Evolutionary conservation across 1,139 yeast species (phyloP), one percentile per base, ranked within the genome.

Genomic region (Lodderomyces metapsilosis): DNA sequence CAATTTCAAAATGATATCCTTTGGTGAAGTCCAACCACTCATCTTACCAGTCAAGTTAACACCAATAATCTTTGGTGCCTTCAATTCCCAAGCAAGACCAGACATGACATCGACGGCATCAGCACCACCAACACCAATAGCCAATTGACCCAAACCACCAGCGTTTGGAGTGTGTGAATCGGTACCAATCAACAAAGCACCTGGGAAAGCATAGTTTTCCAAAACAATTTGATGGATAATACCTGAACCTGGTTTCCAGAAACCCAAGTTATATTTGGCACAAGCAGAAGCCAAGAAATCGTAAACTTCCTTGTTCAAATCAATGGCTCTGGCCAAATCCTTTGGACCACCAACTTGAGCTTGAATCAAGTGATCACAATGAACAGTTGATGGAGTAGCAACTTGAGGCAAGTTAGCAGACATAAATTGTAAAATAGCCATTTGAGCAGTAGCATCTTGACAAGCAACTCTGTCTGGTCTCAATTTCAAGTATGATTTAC

Each of bases 51-150:
- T 88, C 62, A 92, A 83, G 75, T 91, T 88, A 60, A 92, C 98
- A 78, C 98, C 98, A 54, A 91, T 77, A 57, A 88, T 82, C 79
- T 91, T 91, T 66, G 98, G 98, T 56, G 98, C 98, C 82, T 91
- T 91, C 66, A 92, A 82, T 76, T 92, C 98, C 98, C 98, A 92
- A 52, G 98, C 85, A 59, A 87, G 77, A 66, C 84, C 84, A 51
- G 97, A 89, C 87, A 92, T 81, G 59, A 88, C 98, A 71, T 92
- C 98, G 60, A 92, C 98, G 54, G 98, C 98, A 70, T 92, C 98
- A 59, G 98, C 98, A 84, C 98, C 98, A 82, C 98, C 98, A 56
- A 92, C 98, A 83, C 98, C 98, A 64, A 92, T 92, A 59, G 98
- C 98, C 60, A 91, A 79, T 77, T 87, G 95, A 76, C 98, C 98